Percentiles rank a stretch among this genome's conserved stretches.
These are phyloP conservation scores for Plasmopara muralis DNA, from an alignment of 352 stramenopile species.

Conservation along the genomic window DNA sequence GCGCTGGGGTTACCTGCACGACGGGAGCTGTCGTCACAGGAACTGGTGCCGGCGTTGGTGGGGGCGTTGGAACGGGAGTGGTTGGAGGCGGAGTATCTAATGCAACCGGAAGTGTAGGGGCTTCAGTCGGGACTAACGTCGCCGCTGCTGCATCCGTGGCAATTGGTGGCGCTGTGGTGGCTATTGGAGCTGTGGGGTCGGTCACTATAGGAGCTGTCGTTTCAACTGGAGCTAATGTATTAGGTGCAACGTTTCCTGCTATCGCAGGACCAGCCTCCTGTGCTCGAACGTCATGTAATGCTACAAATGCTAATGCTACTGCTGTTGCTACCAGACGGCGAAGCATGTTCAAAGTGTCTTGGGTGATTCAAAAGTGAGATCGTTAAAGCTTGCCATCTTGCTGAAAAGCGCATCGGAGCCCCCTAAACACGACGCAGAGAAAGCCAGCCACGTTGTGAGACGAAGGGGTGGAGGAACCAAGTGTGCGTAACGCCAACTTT, in stretches of 20 bases:
- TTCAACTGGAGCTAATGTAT: constrained; percentile 1
- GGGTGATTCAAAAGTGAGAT: background rate
- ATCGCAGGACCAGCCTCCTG: constrained; percentile 13
- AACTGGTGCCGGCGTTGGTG: constrained; percentile 4
- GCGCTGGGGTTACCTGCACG: constrained; percentile 1
- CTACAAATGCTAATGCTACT: constrained; percentile 5
- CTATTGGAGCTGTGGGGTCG: background rate
- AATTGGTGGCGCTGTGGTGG: constrained; percentile 5
- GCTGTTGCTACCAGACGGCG: constrained; percentile 8
- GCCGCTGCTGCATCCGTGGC: constrained; percentile 6
- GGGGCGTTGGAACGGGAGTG: background rate
- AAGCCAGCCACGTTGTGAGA: constrained; percentile 21
- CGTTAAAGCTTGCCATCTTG: background rate
- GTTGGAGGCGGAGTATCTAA: constrained; percentile 7
- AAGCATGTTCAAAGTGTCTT: constrained; percentile 15
- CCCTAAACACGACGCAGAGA: constrained; percentile 19
- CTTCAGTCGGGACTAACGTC: constrained; percentile 11
- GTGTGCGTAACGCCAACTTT: constrained; percentile 26
- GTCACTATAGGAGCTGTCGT: too few species aligned
- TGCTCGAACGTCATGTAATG: constrained; percentile 7
- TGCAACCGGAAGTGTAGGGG: constrained; percentile 1
- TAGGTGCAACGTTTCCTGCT: constrained; percentile 2
- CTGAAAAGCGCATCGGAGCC: constrained; percentile 1
- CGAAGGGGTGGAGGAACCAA: constrained; percentile 14
- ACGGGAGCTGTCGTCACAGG: background rate